These are phyloP conservation scores for Endoconidiophora polonica DNA, from an alignment of 2,329 filamentous ascomycete genomes.

Conservation along the genomic window DNA sequence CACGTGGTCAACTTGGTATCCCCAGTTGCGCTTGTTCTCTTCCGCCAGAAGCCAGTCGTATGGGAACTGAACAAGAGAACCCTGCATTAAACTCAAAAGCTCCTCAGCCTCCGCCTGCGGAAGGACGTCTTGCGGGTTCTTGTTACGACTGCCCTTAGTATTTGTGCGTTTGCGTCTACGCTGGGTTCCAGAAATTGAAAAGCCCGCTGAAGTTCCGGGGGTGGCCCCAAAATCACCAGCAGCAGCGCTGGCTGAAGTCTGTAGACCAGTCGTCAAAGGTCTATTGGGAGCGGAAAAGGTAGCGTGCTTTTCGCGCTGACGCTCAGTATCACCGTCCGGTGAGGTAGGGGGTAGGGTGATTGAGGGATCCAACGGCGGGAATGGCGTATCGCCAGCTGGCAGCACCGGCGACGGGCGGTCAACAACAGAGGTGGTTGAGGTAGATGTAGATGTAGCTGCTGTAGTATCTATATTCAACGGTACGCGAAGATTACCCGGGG, in stretches of 20 bases:
- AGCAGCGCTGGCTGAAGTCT: background rate
- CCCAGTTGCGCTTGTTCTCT: constrained; percentile 86
- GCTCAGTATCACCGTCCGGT: constrained; percentile 4
- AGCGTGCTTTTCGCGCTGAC: constrained; percentile 30
- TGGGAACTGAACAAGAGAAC: constrained; percentile 77
- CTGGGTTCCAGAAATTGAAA: constrained; percentile 26
- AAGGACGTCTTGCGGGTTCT: constrained; percentile 61
- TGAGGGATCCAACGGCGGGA: constrained; percentile 30
- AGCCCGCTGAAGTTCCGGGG: background rate
- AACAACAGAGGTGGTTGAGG: background rate
- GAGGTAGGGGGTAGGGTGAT: constrained; percentile 12
- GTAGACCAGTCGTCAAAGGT: constrained; percentile 21
- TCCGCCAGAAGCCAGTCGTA: constrained; percentile 91
- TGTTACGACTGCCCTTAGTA: constrained; percentile 50
- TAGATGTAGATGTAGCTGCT: constrained; percentile 13
- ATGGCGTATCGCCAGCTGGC: constrained; percentile 27
- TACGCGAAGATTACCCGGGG: constrained; percentile 5
- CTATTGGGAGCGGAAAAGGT: constrained; percentile 40
- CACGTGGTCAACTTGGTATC: constrained; percentile 90
- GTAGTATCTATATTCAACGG: constrained; percentile 17
- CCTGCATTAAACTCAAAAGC: constrained; percentile 66
- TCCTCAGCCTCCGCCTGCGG: constrained; percentile 62
- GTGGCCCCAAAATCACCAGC: background rate
- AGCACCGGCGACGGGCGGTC: constrained; percentile 28
- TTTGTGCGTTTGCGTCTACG: constrained; percentile 50